Base-by-base conservation (phyloP, 306 rosid species). In the Malus sylvestris region DNA sequence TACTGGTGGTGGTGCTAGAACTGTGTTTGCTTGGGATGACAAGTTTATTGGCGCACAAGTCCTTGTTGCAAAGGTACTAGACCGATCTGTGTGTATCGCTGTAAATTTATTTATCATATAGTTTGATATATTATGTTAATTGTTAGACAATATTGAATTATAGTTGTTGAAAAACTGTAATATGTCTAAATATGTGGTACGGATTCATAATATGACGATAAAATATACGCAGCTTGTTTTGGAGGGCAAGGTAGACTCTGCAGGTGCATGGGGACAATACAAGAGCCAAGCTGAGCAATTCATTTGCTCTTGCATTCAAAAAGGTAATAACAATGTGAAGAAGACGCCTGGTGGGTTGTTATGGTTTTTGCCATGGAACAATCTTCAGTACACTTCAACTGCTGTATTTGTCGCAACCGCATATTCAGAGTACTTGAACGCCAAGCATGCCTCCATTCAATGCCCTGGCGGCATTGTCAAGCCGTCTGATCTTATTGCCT, bases 1-100 rank as follows among this genome's bases (percentile, higher is more conserved):
- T 20, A 53, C 42, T 3, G 91, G 92, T 10, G 91, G 92, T 10
- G 92, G 92, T n/a, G 25, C 33, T 3, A 80, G 87, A 81, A 9
- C 90, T 14, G 23, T 2, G 63, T 89, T 91, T 64, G 74, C 85
- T n/a, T 91, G 93, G 96, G 89, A 89, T 74, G 90, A 87, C 68
- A 91, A 91, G 78, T 91, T 55, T 8, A 25, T 76, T 8, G 89
- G 93, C 4, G 89, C 75, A 16, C 93, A 89, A 20, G 30, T 91
- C 62, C 81, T 89, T 20, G 83, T 2, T 2, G 83, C 90, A 7
- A 87, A 88, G 91, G 91, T 86, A 81, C 6, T 11, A 55, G 61
- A 55, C 61, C 5, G 20, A 2, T 20, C 2, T 51, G 20, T 18
- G 20, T 3, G 25, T 8, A 58, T 58, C 29, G 15, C 5, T 5